phyloP scores from a whole-genome alignment of 208 protist genomes.

The Angomonas ambiguus region DNA sequence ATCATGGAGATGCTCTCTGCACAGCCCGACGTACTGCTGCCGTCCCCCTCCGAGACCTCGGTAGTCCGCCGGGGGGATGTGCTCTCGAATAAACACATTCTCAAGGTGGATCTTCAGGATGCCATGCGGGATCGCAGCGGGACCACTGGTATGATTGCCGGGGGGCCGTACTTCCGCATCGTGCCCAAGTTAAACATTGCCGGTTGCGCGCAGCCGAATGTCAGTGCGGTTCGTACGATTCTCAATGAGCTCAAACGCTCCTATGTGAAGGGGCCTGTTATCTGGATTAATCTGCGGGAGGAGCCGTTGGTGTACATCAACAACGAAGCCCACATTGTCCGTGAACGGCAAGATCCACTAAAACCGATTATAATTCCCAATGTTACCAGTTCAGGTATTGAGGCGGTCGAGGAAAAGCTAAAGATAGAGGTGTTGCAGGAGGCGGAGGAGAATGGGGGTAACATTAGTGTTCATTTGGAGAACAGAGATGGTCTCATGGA shows the following conservation, averaged over 20 bases:
- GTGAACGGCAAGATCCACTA: constrained; percentile 67
- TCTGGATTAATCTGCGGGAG: constrained; percentile 88
- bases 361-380: constrained; percentile 81
- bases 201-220: constrained; percentile 74
- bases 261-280: constrained; percentile 52
- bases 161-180: constrained; percentile 82
- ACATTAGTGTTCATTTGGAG: constrained; percentile 77
- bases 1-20: constrained; percentile 74
- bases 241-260: constrained; percentile 73
- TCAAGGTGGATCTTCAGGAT: constrained; percentile 76
- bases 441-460: constrained; percentile 76
- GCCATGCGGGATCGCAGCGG: constrained; percentile 54
- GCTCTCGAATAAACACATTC: constrained; percentile 70
- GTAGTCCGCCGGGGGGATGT: constrained; percentile 67
- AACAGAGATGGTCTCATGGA: constrained; percentile 59
- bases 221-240: constrained; percentile 66
- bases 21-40: constrained; percentile 53
- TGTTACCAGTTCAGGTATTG: constrained; percentile 68
- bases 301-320: constrained; percentile 88
- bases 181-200: constrained; percentile 83
- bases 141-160: constrained; percentile 71
- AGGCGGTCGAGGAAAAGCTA: constrained; percentile 74
- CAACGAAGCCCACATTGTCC: constrained; percentile 80
- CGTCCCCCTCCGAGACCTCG: constrained; percentile 56
- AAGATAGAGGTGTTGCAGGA: constrained; percentile 83